Evolutionary conservation across 2,329 filamentous ascomycete species (phyloP).

Genomic region (Xylaria sp.): DNA sequence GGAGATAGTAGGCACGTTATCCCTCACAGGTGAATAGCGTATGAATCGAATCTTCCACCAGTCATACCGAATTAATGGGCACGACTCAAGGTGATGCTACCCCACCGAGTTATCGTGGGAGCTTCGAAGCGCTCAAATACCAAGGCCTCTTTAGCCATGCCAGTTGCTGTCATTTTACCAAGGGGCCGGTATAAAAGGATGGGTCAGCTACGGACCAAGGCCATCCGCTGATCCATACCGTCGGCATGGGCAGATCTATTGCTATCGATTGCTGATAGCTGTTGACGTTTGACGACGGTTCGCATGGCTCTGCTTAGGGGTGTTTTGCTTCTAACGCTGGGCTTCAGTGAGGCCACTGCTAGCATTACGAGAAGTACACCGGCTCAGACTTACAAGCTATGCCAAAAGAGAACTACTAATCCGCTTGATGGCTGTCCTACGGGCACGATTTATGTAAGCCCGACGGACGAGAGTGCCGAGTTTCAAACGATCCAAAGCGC

Average conservation of each 20-base stretch:
- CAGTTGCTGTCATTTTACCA: neutral
- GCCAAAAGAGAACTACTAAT: conserved; percentile 50
- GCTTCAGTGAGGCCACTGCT: conserved; percentile 7
- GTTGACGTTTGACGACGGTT: conserved; percentile 1
- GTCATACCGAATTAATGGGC: conserved; percentile 20
- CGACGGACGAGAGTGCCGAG: conserved; percentile 49
- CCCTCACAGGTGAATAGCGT: conserved; percentile 9
- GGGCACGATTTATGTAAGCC: conserved; percentile 57
- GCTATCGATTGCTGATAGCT: neutral
- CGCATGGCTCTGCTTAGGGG: conserved; percentile 26
- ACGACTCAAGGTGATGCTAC: neutral
- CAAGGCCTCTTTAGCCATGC: neutral
- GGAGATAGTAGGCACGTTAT: neutral
- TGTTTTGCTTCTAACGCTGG: conserved; percentile 22
- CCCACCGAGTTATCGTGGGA: neutral
- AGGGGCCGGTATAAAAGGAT: neutral
- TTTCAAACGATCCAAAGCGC: conserved; percentile 56
- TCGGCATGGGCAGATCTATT: conserved; percentile 1
- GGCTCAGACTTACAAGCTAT: conserved; percentile 48
- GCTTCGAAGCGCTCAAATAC: conserved; percentile 2
- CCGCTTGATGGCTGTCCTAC: conserved; percentile 54
- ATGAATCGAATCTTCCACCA: conserved; percentile 37
- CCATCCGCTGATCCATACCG: neutral
- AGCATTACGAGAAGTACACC: conserved; percentile 33
- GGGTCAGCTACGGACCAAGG: neutral